A percentile compares a stretch with the other conserved stretches of the same genome.
These are phyloP conservation scores for Hymenoscyphus linearis DNA, from an alignment of 2,329 filamentous ascomycete species.

Conservation along the genomic window DNA sequence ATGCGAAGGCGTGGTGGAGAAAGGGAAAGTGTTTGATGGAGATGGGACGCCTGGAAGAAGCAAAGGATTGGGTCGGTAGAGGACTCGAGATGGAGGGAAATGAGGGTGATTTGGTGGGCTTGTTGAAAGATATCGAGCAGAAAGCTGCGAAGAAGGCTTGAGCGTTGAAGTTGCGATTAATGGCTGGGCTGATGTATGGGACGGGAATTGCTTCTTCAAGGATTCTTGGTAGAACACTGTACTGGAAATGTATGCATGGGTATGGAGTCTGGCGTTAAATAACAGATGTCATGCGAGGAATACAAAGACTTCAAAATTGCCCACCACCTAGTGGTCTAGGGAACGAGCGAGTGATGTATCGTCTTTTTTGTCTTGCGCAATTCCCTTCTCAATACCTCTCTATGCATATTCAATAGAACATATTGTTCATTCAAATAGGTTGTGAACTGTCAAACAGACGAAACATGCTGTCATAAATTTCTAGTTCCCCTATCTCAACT, in stretches of 20 bases:
- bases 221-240: not conserved
- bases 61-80: slow-evolving; percentile 68
- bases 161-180: not conserved
- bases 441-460: too few species aligned
- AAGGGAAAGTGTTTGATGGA: slow-evolving; percentile 79
- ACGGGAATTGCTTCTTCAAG: not conserved
- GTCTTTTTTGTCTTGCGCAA: not conserved
- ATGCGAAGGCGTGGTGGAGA: slow-evolving; percentile 94
- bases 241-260: not conserved
- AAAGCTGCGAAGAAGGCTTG: slow-evolving; percentile 30
- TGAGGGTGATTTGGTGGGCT: slow-evolving; percentile 56
- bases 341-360: not conserved
- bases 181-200: not conserved
- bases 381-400: too few species aligned
- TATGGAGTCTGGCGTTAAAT: slow-evolving; percentile 7
- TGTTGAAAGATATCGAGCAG: slow-evolving; percentile 58
- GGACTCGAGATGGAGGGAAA: slow-evolving; percentile 79
- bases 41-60: slow-evolving; percentile 85
- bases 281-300: not conserved
- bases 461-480: too few species aligned
- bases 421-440: too few species aligned
- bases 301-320: not conserved
- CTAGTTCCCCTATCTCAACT: too few species aligned
- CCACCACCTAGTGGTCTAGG: not conserved
- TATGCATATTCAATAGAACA: too few species aligned